phyloP scores from a whole-genome alignment of 75 land plant genomes.

The Azolla pinnata region DNA sequence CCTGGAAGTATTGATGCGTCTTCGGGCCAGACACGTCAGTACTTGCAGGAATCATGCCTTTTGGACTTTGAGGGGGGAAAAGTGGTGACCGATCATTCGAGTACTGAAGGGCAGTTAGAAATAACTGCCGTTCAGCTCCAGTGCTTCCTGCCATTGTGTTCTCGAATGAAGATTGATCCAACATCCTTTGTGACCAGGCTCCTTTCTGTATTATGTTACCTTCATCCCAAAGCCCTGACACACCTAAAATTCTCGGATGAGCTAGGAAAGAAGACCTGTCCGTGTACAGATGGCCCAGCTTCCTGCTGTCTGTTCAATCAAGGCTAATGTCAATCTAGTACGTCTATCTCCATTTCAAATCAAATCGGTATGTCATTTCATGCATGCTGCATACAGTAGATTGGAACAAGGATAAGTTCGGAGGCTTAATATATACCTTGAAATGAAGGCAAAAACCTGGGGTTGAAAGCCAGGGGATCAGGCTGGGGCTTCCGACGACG shows the following conservation, averaged over 20 bases:
- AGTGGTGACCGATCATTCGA: conserved; percentile 13
- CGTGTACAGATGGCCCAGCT: conserved; percentile 2
- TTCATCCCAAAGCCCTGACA: conserved; percentile 5
- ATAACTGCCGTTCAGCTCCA: conserved; percentile 13
- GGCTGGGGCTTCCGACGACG: conserved; percentile 33
- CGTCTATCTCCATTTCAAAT: background rate
- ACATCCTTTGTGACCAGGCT: background rate
- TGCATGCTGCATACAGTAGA: background rate
- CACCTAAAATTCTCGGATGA: background rate
- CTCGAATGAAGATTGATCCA: conserved; percentile 11
- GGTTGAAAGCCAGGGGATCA: conserved; percentile 11
- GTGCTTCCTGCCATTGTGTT: conserved; percentile 1
- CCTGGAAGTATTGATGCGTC: conserved; percentile 22
- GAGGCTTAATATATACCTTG: conserved; percentile 3
- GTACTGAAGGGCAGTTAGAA: conserved; percentile 7
- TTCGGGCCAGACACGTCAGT: conserved; percentile 6
- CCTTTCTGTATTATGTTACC: background rate
- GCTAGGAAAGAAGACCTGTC: background rate
- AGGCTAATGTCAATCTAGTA: background rate
- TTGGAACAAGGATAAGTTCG: no score
- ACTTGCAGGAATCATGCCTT: conserved; percentile 4
- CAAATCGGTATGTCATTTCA: background rate
- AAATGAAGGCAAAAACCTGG: conserved; percentile 2
- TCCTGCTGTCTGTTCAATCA: conserved; percentile 2
- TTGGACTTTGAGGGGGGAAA: conserved; percentile 18